Percentiles rank a stretch among this genome's conserved stretches.
Evolutionary conservation across 139 green algal genomes (phyloP).

Genomic region (Protoeuglena noctilucae): DNA sequence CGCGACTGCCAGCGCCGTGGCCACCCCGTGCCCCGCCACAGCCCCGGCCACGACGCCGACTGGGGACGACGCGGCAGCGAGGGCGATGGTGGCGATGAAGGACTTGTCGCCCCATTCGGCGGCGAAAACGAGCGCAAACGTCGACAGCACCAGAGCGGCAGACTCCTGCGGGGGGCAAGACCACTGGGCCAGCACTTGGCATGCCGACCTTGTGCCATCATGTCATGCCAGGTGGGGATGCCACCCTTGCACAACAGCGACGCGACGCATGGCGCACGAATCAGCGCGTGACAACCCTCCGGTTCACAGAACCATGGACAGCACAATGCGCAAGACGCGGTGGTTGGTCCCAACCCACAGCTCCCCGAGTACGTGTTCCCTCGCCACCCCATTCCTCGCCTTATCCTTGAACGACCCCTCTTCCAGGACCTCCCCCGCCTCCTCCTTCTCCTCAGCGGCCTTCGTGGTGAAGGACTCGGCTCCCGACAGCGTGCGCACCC

Average conservation of each 20-base stretch:
- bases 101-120: constrained; percentile 98
- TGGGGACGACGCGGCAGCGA: constrained; percentile 57
- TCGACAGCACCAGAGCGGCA: constrained; percentile 43
- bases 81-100: constrained; percentile 95
- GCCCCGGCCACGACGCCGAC: constrained; percentile 53
- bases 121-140: constrained; percentile 90
- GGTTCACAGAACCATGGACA: too few relatives aligned
- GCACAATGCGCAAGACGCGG: too few relatives aligned
- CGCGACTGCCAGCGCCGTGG: constrained; percentile 61
- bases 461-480: constrained; percentile 2
- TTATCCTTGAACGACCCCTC: constrained; percentile 11
- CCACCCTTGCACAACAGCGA: too few relatives aligned
- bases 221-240: too few relatives aligned
- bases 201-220: too few relatives aligned
- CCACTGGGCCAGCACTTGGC: constrained; percentile 2
- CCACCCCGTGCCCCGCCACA: constrained; percentile 67
- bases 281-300: too few relatives aligned
- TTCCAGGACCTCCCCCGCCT: constrained; percentile 45
- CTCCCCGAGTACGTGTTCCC: too few relatives aligned
- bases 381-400: not conserved
- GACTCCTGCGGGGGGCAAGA: not conserved
- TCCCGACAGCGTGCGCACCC: constrained; percentile 53
- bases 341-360: too few relatives aligned
- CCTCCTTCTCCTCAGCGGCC: constrained; percentile 53
- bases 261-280: too few relatives aligned